A percentile compares a stretch with the other conserved stretches of the same genome.
These are phyloP conservation scores for Penicillium sumatraense DNA, from an alignment of 2,329 filamentous ascomycete species.

Conservation along the genomic window DNA sequence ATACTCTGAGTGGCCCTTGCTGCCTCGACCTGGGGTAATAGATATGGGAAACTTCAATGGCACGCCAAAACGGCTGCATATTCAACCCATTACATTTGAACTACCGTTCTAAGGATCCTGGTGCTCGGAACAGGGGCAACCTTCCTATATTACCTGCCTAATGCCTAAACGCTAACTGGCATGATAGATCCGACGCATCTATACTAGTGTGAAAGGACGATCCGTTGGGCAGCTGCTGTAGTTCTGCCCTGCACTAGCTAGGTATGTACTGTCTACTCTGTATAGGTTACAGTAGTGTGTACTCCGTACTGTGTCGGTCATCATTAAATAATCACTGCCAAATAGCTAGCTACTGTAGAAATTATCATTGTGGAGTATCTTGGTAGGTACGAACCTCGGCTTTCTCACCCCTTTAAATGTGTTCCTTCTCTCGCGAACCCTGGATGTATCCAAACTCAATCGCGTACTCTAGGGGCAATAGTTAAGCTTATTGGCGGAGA, in stretches of 20 bases:
- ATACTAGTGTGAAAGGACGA: neutral
- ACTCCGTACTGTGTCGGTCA: neutral
- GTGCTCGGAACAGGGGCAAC: slow-evolving; percentile 4
- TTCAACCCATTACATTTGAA: slow-evolving; percentile 1
- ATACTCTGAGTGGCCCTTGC: neutral
- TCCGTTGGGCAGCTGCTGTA: neutral
- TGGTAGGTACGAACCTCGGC: neutral
- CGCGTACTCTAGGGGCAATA: slow-evolving; percentile 5
- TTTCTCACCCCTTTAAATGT: neutral
- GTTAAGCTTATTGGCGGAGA: slow-evolving; percentile 2
- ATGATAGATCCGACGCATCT: neutral
- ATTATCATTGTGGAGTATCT: neutral
- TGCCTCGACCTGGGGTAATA: slow-evolving; percentile 1
- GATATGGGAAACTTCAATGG: neutral
- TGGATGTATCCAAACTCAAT: slow-evolving; percentile 16
- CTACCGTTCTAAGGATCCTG: slow-evolving; percentile 5
- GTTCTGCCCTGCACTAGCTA: no score
- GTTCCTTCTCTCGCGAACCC: neutral
- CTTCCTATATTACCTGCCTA: neutral
- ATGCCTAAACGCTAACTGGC: neutral
- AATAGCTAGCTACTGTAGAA: neutral
- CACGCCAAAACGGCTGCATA: neutral
- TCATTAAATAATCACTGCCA: neutral
- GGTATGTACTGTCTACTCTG: no score
- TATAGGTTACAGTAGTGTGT: neutral